Percentiles rank a stretch among this genome's conserved stretches.
These are phyloP conservation scores for Fusarium nelsonii DNA, from an alignment of 2,329 filamentous ascomycete species.

Conservation along the genomic window DNA sequence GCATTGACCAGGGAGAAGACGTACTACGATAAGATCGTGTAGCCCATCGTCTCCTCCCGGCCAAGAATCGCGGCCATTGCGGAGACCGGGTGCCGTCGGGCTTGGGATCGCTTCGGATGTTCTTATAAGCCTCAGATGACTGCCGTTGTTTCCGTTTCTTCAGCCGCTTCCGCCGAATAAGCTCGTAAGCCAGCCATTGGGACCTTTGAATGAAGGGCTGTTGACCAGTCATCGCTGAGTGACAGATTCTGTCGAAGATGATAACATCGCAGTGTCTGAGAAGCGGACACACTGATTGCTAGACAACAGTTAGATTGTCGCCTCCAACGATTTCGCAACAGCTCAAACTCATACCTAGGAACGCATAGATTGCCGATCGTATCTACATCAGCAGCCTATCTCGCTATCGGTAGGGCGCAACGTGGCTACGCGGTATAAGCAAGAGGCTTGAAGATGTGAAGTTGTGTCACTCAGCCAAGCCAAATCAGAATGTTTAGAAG, in stretches of 20 bases:
- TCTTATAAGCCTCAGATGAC: slow-evolving; percentile 17
- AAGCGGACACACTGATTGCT: background rate
- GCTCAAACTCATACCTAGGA: background rate
- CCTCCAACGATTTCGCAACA: background rate
- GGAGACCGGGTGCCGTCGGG: slow-evolving; percentile 43
- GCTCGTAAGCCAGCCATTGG: background rate
- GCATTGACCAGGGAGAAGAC: slow-evolving; percentile 17
- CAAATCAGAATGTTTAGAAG: background rate
- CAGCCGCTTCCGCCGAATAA: slow-evolving; percentile 4
- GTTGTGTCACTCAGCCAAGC: slow-evolving; percentile 21
- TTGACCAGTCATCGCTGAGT: background rate
- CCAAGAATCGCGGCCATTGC: slow-evolving; percentile 13
- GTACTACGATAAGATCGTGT: slow-evolving; percentile 32
- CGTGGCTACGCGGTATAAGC: slow-evolving; percentile 18
- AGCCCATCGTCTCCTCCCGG: slow-evolving; percentile 14
- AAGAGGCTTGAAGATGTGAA: slow-evolving; percentile 16
- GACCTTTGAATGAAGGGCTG: background rate
- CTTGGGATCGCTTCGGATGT: slow-evolving; percentile 18
- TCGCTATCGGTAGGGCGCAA: slow-evolving; percentile 8
- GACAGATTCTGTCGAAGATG: background rate
- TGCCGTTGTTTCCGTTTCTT: slow-evolving; percentile 9
- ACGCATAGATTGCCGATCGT: background rate
- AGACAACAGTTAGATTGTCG: background rate
- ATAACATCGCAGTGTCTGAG: background rate
- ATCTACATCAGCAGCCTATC: background rate